Evolutionary conservation across 768 basidiomycete species (phyloP).

Genomic region (Serendipita indica): DNA sequence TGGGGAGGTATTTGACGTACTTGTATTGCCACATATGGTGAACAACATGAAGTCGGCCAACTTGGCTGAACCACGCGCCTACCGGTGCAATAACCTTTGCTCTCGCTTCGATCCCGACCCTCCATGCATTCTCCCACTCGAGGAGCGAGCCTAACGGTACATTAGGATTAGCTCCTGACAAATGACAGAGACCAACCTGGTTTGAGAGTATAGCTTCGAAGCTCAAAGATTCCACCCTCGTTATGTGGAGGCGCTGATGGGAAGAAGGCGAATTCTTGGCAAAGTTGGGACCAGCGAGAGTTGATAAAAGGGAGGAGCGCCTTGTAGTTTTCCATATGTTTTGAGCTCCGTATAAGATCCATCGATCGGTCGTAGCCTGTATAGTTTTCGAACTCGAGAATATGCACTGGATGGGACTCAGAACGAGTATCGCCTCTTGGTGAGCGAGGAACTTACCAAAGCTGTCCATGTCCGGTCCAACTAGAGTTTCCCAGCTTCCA

Average conservation of each 20-base stretch:
- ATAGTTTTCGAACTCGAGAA: conserved; percentile 91
- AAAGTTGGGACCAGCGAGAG: conserved; percentile 61
- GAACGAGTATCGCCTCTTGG: background rate
- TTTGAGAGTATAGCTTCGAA: conserved; percentile 49
- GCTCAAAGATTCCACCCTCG: conserved; percentile 85
- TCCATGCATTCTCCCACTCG: conserved; percentile 94
- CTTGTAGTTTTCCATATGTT: conserved; percentile 56
- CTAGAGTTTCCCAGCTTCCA: conserved; percentile 82
- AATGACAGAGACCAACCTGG: conserved; percentile 23
- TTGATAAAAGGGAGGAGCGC: conserved; percentile 63
- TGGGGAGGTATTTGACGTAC: conserved; percentile 31
- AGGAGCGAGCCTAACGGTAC: conserved; percentile 65
- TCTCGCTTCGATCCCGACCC: conserved; percentile 86
- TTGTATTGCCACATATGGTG: conserved; percentile 98
- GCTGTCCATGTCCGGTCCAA: conserved; percentile 72
- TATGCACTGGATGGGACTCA: conserved; percentile 31
- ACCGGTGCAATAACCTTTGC: conserved; percentile 72
- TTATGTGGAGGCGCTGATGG: conserved; percentile 77
- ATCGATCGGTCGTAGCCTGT: conserved; percentile 71
- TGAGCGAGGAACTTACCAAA: conserved; percentile 43
- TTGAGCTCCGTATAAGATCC: conserved; percentile 32
- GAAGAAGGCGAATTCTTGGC: conserved; percentile 91
- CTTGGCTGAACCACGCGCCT: conserved; percentile 86
- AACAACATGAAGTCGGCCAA: conserved; percentile 72
- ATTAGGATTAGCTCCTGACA: conserved; percentile 11